A percentile compares a stretch with the other conserved stretches of the same genome.
phyloP scores from a whole-genome alignment of 2,329 filamentous ascomycete genomes.

The Epichloe coenophiala region DNA sequence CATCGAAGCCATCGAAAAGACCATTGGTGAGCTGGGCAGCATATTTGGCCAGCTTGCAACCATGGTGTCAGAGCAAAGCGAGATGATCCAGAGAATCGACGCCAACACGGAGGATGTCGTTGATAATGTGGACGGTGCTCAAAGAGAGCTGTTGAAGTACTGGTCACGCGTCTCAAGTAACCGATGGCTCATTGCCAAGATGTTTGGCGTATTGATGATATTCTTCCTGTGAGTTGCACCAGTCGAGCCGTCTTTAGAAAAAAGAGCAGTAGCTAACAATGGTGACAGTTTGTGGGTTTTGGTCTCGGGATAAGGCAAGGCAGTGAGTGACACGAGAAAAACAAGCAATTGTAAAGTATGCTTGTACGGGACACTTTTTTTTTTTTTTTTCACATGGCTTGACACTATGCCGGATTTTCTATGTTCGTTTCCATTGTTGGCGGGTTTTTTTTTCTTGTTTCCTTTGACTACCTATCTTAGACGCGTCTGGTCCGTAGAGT shows the following conservation, averaged over 20 bases:
- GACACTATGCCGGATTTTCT: neutral
- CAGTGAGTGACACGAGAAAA: neutral
- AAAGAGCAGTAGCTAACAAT: neutral
- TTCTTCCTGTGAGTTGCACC: constrained; percentile 52
- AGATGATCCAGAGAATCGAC: constrained; percentile 95
- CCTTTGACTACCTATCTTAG: neutral
- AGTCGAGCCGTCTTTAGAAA: neutral
- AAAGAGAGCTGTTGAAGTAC: constrained; percentile 90
- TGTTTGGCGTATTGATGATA: constrained; percentile 78
- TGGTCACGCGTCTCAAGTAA: constrained; percentile 92
- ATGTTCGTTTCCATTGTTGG: neutral
- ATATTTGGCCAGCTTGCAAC: constrained; percentile 91
- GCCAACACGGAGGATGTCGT: constrained; percentile 97
- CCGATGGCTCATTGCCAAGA: constrained; percentile 81
- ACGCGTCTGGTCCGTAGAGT: constrained; percentile 3
- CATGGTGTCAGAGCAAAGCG: constrained; percentile 95
- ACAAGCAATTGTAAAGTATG: neutral
- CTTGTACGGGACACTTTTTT: neutral
- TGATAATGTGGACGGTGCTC: constrained; percentile 94
- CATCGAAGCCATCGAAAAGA: constrained; percentile 92
- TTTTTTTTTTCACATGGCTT: neutral
- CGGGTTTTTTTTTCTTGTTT: neutral
- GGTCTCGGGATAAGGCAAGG: constrained; percentile 21
- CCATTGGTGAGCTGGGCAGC: constrained; percentile 75
- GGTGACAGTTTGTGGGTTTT: constrained; percentile 24